These are phyloP conservation scores for Aspergillus neoniger DNA, from an alignment of 2,329 filamentous ascomycete genomes.

Conservation along the genomic window DNA sequence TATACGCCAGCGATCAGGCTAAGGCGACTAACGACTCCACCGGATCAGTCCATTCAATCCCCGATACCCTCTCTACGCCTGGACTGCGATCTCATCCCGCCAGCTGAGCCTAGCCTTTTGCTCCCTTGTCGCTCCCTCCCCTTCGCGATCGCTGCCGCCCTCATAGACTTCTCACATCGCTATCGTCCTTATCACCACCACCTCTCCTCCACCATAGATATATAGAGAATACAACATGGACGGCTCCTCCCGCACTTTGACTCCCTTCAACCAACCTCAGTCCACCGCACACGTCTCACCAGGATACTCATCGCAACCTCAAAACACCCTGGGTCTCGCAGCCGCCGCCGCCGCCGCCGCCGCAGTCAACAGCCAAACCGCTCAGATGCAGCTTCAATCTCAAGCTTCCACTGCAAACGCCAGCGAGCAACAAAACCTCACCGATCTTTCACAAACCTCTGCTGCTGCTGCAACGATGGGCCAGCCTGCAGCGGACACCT, in stretches of 20 bases:
- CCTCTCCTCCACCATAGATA: not conserved
- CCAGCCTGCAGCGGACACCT: slow-evolving; percentile 19
- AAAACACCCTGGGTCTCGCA: slow-evolving; percentile 9
- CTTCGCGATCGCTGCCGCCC: not conserved
- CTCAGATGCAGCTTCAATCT: not conserved
- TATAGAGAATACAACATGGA: slow-evolving; percentile 6
- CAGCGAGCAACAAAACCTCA: slow-evolving; percentile 1
- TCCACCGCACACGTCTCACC: slow-evolving; percentile 7
- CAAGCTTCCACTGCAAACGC: not conserved
- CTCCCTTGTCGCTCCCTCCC: not conserved
- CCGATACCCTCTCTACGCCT: not conserved
- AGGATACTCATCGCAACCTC: slow-evolving; percentile 1
- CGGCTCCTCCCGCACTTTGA: slow-evolving; percentile 1
- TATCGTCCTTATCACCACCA: not conserved
- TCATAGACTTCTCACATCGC: not conserved
- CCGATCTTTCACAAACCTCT: slow-evolving; percentile 3
- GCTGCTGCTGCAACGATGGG: slow-evolving; percentile 6
- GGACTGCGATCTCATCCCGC: not conserved
- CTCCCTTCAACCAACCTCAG: slow-evolving; percentile 5
- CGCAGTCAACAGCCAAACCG: not conserved
- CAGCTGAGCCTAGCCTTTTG: not conserved
- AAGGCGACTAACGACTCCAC: slow-evolving; percentile 4
- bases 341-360: slow-evolving; percentile 3
- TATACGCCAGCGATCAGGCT: not conserved
- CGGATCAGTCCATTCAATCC: slow-evolving; percentile 6